Evolutionary conservation across 2,329 filamentous ascomycete genomes (phyloP), one percentile per base, ranked within the genome.

Genomic region (Colletotrichum caudatum): DNA sequence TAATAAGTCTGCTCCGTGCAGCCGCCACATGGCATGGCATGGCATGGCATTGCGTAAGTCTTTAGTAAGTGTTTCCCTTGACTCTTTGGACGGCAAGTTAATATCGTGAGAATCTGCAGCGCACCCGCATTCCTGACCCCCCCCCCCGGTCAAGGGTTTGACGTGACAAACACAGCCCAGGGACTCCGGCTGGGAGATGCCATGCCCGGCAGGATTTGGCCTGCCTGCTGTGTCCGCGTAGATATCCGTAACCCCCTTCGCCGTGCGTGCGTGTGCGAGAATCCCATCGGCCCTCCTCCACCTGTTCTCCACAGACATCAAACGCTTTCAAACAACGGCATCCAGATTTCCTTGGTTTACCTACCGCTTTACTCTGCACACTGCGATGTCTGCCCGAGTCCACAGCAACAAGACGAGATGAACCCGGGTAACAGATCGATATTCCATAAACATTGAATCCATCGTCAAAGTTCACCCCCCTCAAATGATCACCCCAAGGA

Each of bases 261-360:
- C 12, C 16, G 5, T 14, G 37, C 37, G 11, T 12, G 12, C 37
- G 33, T 12, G 44, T 12, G 12, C 37, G 33, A 8, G 44, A 69
- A 58, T 61, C 64, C 18, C 20, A 23, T 26, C 5, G 16, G 2
- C 11, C 56, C 67, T 66, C 63, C 68, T 64, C 57, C 16, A 57
- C 68, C 14, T 11, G 56, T 57, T 62, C 68, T 44, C 57, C 68
- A 62, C 64, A 53, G 23, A 62, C 46, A n/a, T 59, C 51, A 57
- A 67, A 39, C 68, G 35, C 46, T 64, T 46, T 44, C 57, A 23
- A 64, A 65, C 51, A 29, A 61, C 18, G 16, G 33, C 35, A n/a
- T 48, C 18, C 44, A 23, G 51, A 50, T 50, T 50, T 60, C 39
- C 57, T 46, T 29, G 12, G 57, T 62, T 23, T 66, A 51, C 11